Evolutionary conservation across 768 basidiomycete genomes (phyloP), one percentile per base, ranked within the genome.

Genomic region (Agaricus subrufescens): DNA sequence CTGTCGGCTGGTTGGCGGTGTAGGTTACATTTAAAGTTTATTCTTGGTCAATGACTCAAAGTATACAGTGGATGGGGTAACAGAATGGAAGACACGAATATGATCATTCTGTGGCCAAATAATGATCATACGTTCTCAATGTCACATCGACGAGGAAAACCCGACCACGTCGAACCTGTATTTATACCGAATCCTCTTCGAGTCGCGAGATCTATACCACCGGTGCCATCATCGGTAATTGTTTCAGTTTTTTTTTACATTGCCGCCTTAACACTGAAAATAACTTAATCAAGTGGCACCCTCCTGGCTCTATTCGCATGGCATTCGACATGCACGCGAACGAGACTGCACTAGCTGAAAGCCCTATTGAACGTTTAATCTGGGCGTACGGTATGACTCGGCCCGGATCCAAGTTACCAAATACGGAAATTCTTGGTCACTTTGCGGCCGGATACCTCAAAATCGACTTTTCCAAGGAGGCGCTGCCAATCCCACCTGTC

Each of bases 1-100:
- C 71, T 26, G 54, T 79, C 11, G 81, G 81, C 26, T 85, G 82
- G 82, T 68, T 83, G 60, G 80, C 77, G 50, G 65, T 85, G 83
- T 80, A 64, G 65, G 67, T 49, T 19, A 42, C 5, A 23, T 19
- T 23, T n/a, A 42, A 55, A 14, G 19, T 50, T 14, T 19, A 43
- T 49, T 19, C 37, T 4, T 2, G 34, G 11, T 45, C 38, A 30
- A 23, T 42, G 8, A 50, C 43, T 52, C 6, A 60, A 14, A 8
- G 8, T n/a, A 58, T 55, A 29, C 56, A 79, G 78, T 46, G 82
- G 82, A 11, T 84, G 79, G 62, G 83, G 84, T 4, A 58, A 55
- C 30, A 68, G 64, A 43, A 83, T 84, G 82, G 62, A 69, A n/a
- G 62, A 71, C 46, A 73, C 78, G 0, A 75, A 76, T 42, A 83